Conservation (phyloP, 2,329 filamentous ascomycete genomes). For the Penicillium palitans region DNA sequence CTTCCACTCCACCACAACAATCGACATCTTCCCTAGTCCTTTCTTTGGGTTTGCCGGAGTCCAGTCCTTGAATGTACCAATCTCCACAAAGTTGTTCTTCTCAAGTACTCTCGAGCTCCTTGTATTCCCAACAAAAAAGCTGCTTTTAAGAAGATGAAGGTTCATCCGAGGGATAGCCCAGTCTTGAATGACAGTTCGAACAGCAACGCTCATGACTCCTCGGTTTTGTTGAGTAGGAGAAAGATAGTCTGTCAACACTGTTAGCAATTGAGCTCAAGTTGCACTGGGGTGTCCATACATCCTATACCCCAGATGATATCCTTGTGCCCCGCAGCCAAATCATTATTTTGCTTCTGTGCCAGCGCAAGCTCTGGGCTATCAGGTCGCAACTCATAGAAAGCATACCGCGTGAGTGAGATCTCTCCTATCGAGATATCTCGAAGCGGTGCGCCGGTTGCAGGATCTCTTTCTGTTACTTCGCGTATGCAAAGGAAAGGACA, state of each 20-base stretch:
- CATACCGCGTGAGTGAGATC: constrained; percentile 23
- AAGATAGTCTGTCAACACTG: constrained; percentile 23
- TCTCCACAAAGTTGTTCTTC: constrained; percentile 30
- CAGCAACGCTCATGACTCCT: constrained; percentile 33
- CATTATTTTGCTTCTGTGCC: constrained; percentile 21
- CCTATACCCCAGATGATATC: constrained; percentile 30
- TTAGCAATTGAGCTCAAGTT: background rate
- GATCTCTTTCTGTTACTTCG: constrained; percentile 10
- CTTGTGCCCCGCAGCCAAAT: constrained; percentile 22
- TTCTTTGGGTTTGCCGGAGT: constrained; percentile 12
- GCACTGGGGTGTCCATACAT: constrained; percentile 13
- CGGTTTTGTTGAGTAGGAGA: constrained; percentile 28
- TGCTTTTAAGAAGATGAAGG: constrained; percentile 20
- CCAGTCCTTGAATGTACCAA: constrained; percentile 22
- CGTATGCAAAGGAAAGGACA: constrained; percentile 29
- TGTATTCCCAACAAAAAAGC: constrained; percentile 27
- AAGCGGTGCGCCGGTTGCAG: constrained; percentile 6
- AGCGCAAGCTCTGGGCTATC: constrained; percentile 18
- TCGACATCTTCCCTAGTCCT: constrained; percentile 24
- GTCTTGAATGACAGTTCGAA: constrained; percentile 25
- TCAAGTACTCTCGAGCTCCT: constrained; percentile 30
- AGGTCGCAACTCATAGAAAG: constrained; percentile 26
- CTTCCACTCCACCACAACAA: constrained; percentile 20
- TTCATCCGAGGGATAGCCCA: constrained; percentile 35
- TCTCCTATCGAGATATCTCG: constrained; percentile 28